phyloP scores from a whole-genome alignment of 306 rosid genomes.

The Vigna nakashimae region DNA sequence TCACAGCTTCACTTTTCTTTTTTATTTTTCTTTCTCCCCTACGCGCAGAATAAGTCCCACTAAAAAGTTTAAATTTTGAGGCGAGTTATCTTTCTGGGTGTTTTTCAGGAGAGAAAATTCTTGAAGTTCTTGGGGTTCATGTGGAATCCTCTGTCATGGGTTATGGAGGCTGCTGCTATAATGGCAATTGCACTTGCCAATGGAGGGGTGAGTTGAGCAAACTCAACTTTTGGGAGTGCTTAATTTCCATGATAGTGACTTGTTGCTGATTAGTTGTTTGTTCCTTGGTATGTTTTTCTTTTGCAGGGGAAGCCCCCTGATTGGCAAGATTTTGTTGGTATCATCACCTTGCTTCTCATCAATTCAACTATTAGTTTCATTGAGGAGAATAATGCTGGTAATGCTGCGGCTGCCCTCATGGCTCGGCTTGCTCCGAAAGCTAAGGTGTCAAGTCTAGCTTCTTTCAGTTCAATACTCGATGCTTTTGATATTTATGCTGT shows the following conservation, averaged over 20 bases:
- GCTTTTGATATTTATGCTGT: conserved; percentile 12
- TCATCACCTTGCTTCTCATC: conserved; percentile 79
- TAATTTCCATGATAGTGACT: not conserved
- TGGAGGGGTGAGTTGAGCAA: conserved; percentile 77
- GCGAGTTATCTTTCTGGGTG: conserved; percentile 41
- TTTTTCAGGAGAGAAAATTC: conserved; percentile 77
- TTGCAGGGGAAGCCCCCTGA: conserved; percentile 91
- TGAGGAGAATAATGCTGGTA: conserved; percentile 93
- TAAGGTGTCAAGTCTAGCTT: conserved; percentile 59
- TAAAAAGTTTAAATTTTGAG: not conserved
- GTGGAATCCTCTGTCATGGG: conserved; percentile 99
- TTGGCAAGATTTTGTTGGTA: conserved; percentile 97
- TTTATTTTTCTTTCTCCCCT: not conserved
- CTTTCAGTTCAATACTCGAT: conserved; percentile 14
- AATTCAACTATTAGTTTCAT: conserved; percentile 93
- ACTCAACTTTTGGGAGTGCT: conserved; percentile 13
- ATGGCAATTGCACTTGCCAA: conserved; percentile 99
- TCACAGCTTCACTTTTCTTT: not conserved
- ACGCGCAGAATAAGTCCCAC: not conserved
- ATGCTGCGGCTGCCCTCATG: conserved; percentile 97
- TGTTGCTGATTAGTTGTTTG: conserved; percentile 16
- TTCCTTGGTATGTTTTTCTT: conserved; percentile 13
- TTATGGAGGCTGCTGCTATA: conserved; percentile 96
- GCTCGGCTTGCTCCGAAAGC: conserved; percentile 93
- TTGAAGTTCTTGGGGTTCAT: conserved; percentile 89